Evolutionary conservation across 2,329 filamentous ascomycete genomes (phyloP).

Genomic region (Iodosphaeria phyllophila): DNA sequence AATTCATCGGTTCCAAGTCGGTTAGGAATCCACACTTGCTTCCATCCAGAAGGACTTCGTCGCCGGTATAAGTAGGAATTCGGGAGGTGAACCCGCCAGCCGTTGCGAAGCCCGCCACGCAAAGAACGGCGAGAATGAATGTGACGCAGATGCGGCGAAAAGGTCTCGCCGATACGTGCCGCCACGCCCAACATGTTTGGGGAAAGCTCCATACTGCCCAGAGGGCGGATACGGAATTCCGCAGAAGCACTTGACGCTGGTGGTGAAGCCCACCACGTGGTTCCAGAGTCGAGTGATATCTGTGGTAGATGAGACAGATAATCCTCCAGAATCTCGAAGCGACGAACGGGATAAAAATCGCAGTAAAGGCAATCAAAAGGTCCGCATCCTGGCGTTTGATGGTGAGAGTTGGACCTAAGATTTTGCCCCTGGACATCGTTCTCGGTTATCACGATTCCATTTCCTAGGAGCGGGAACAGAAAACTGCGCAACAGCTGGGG

Average conservation of each 20-base stretch:
- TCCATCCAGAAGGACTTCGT: slow-evolving; percentile 5
- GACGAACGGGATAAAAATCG: slow-evolving; percentile 6
- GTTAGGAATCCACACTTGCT: slow-evolving; percentile 2
- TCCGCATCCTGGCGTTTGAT: too few relatives aligned
- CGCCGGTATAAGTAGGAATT: slow-evolving; percentile 4
- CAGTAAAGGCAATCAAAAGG: slow-evolving; percentile 5
- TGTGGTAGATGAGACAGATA: slow-evolving; percentile 3
- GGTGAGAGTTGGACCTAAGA: too few relatives aligned
- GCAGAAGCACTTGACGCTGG: slow-evolving; percentile 5
- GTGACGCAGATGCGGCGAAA: not conserved
- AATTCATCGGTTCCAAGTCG: not conserved
- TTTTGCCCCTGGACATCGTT: too few relatives aligned
- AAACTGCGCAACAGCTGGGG: too few relatives aligned
- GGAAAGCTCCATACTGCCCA: slow-evolving; percentile 2
- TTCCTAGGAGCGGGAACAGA: too few relatives aligned
- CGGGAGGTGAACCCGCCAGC: slow-evolving; percentile 5
- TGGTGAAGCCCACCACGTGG: slow-evolving; percentile 3
- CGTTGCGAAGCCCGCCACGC: slow-evolving; percentile 2
- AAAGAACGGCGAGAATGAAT: slow-evolving; percentile 1
- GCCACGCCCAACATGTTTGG: slow-evolving; percentile 2
- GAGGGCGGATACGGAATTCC: slow-evolving; percentile 5
- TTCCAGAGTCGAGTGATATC: slow-evolving; percentile 1
- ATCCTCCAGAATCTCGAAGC: slow-evolving; percentile 6
- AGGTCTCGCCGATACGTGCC: not conserved
- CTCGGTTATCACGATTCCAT: too few relatives aligned